Percentiles rank a stretch among this genome's conserved stretches.
Conservation (phyloP, 306 rosid genomes). For the Ziziphus jujuba region DNA sequence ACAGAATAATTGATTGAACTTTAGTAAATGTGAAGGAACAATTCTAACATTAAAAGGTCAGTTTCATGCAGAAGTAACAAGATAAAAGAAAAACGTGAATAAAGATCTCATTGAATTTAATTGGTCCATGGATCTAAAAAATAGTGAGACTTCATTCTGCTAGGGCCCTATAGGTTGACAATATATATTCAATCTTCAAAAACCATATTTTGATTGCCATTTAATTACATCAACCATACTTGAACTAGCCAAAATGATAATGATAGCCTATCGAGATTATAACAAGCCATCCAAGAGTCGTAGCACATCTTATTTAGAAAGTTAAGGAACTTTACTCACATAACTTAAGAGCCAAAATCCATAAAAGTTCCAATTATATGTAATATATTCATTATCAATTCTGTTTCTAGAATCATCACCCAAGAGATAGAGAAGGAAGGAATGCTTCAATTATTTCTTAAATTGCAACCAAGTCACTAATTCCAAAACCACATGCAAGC, state of each 20-base stretch:
- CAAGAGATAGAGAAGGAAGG: not conserved
- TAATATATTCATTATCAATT: not conserved
- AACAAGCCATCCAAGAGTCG: not conserved
- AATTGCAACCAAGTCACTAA: not conserved
- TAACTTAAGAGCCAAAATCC: not conserved
- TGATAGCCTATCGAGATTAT: too few relatives aligned
- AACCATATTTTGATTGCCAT: too few relatives aligned
- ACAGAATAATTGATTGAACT: not conserved
- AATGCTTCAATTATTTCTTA: conserved; percentile 1
- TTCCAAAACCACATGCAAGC: conserved; percentile 7
- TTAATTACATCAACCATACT: too few relatives aligned
- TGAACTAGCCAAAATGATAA: too few relatives aligned
- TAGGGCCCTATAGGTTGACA: too few relatives aligned
- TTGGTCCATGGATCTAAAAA: too few relatives aligned
- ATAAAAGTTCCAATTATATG: not conserved
- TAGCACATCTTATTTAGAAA: not conserved
- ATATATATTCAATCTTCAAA: too few relatives aligned
- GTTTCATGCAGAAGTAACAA: conserved; percentile 10
- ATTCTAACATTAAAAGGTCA: not conserved
- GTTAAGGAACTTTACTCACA: not conserved
- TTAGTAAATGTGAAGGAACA: not conserved
- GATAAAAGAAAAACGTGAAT: not conserved
- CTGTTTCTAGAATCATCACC: conserved; percentile 6
- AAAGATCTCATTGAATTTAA: too few relatives aligned
- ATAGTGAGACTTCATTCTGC: too few relatives aligned